phyloP scores from a whole-genome alignment of 805 yeast genomes.

The Kluyveromyces starmeri region DNA sequence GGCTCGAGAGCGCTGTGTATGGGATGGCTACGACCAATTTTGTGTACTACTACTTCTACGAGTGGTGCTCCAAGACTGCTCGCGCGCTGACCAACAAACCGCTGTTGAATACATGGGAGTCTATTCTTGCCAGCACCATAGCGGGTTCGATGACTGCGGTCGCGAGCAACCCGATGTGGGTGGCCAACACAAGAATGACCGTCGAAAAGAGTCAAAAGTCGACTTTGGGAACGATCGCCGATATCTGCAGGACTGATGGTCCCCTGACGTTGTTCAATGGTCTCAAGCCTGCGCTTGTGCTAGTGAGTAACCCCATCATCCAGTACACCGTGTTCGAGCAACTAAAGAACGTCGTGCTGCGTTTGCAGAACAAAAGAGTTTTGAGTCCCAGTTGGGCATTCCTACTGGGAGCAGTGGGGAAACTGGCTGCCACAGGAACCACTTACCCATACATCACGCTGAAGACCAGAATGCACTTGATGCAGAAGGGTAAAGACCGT shows the following conservation, averaged over 20 bases:
- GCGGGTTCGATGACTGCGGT: slow-evolving; percentile 83
- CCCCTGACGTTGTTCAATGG: slow-evolving; percentile 70
- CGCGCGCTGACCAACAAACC: slow-evolving; percentile 15
- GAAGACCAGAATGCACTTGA: slow-evolving; percentile 80
- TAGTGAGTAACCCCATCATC: slow-evolving; percentile 82
- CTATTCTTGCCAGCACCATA: slow-evolving; percentile 69
- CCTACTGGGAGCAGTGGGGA: slow-evolving; percentile 81
- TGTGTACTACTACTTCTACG: slow-evolving; percentile 86
- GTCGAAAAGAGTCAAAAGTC: slow-evolving; percentile 37
- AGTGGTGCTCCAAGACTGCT: slow-evolving; percentile 47
- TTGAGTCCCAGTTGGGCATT: slow-evolving; percentile 72
- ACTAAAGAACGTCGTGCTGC: slow-evolving; percentile 55
- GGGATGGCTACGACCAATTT: slow-evolving; percentile 85
- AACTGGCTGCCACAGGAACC: slow-evolving; percentile 75
- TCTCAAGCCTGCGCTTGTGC: slow-evolving; percentile 74
- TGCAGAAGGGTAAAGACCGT: slow-evolving; percentile 15
- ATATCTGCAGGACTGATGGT: slow-evolving; percentile 67
- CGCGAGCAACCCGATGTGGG: slow-evolving; percentile 88
- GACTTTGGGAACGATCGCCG: slow-evolving; percentile 48
- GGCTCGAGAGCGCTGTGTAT: slow-evolving; percentile 77
- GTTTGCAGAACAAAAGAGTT: slow-evolving; percentile 34
- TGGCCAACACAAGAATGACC: slow-evolving; percentile 84
- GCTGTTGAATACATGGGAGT: slow-evolving; percentile 53
- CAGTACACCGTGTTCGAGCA: slow-evolving; percentile 92
- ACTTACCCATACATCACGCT: slow-evolving; percentile 91